phyloP scores from a whole-genome alignment of 2,329 filamentous ascomycete genomes.

The Capronia epimyces region DNA sequence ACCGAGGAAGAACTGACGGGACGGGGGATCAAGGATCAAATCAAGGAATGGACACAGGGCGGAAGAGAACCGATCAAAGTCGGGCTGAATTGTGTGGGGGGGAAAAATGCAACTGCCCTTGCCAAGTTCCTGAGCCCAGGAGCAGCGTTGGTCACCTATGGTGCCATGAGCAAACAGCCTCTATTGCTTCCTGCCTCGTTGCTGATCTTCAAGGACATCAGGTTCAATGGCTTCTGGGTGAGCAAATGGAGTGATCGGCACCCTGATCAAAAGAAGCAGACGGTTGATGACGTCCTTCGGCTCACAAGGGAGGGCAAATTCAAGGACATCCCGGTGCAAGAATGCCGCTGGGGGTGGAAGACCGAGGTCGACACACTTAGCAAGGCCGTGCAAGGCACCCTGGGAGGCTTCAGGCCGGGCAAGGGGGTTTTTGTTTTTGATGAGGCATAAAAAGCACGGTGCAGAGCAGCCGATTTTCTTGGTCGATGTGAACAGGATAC shows the following conservation, averaged over 20 bases:
- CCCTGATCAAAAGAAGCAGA: constrained; percentile 66
- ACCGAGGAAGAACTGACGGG: constrained; percentile 54
- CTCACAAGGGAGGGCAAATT: constrained; percentile 72
- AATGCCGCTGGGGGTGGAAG: constrained; percentile 76
- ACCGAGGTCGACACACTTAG: constrained; percentile 65
- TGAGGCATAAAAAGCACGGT: constrained; percentile 23
- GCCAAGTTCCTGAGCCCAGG: constrained; percentile 66
- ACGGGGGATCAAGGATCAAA: constrained; percentile 43
- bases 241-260: constrained; percentile 79
- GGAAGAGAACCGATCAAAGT: constrained; percentile 68
- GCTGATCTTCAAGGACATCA: constrained; percentile 88
- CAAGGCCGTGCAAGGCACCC: constrained; percentile 71
- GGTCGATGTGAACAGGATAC: neutral
- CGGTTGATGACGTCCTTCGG: constrained; percentile 76
- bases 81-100: constrained; percentile 89
- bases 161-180: constrained; percentile 88
- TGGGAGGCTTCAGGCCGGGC: constrained; percentile 76
- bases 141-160: constrained; percentile 83
- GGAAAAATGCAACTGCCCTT: constrained; percentile 72
- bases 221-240: constrained; percentile 92
- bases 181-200: constrained; percentile 73
- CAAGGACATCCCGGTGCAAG: constrained; percentile 73
- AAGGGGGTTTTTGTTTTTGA: constrained; percentile 88
- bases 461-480: neutral
- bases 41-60: constrained; percentile 64